Evolutionary conservation across 2,329 filamentous ascomycete species (phyloP).

Genomic region (Lojkania enalia): DNA sequence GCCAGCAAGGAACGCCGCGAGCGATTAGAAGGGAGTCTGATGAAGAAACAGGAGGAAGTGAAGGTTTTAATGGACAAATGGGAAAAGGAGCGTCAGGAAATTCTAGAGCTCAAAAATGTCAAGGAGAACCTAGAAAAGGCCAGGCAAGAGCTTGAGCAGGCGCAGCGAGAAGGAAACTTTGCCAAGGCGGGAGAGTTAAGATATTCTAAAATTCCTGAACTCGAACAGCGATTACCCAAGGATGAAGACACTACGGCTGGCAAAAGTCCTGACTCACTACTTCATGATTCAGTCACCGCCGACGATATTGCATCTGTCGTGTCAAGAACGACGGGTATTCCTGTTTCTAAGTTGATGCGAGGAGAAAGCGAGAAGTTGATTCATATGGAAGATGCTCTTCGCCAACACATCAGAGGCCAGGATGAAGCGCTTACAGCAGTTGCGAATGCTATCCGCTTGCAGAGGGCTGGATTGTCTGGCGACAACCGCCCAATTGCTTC

Average conservation of each 20-base stretch:
- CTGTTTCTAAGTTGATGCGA: slow-evolving; percentile 86
- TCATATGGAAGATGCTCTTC: slow-evolving; percentile 89
- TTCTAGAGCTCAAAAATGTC: slow-evolving; percentile 81
- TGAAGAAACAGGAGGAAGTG: slow-evolving; percentile 75
- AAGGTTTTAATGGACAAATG: slow-evolving; percentile 77
- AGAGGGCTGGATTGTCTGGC: slow-evolving; percentile 86
- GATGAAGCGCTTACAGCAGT: slow-evolving; percentile 92
- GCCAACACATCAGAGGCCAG: slow-evolving; percentile 84
- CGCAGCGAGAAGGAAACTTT: slow-evolving; percentile 86
- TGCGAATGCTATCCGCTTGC: slow-evolving; percentile 89
- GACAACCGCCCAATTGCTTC: slow-evolving; percentile 90
- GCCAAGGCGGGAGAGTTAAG: slow-evolving; percentile 86
- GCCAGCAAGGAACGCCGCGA: slow-evolving; percentile 85
- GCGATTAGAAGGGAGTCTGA: slow-evolving; percentile 78
- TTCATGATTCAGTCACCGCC: slow-evolving; percentile 92
- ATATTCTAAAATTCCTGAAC: slow-evolving; percentile 80
- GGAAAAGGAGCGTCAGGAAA: slow-evolving; percentile 86
- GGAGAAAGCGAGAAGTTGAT: slow-evolving; percentile 94
- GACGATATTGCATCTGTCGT: slow-evolving; percentile 95
- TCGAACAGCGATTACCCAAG: slow-evolving; percentile 78
- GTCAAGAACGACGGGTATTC: slow-evolving; percentile 88
- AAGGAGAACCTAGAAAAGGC: slow-evolving; percentile 89
- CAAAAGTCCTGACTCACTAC: slow-evolving; percentile 59
- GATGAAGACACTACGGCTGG: slow-evolving; percentile 58
- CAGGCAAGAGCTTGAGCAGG: slow-evolving; percentile 81